Base-by-base conservation (phyloP, 176 grass and related monocot species). In the Chrysopogon serrulatus region DNA sequence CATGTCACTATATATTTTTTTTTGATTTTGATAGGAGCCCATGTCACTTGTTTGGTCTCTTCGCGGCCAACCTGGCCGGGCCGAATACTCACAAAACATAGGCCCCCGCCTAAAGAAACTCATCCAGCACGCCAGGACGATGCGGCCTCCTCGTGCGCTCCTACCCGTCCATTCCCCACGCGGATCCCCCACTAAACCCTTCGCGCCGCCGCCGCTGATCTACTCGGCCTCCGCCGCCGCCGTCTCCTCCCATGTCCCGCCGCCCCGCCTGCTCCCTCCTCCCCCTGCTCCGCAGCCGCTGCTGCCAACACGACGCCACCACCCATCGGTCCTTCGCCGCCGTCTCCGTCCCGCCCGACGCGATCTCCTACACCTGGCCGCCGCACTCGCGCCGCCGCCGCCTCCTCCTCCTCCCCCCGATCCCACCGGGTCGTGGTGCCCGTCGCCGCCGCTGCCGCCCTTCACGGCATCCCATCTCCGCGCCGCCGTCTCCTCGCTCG, bases 401-500 rank as follows among this genome's bases (percentile, higher is more conserved):
- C 64, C 64, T 31, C 56, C 83, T 12, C 72, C 49, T 9, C 54
- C 78, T n/a, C 65, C 88, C 35, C 65, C 67, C 31, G 31, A 83
- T 41, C 79, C 84, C 24, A 9, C 40, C 14, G 19, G 71, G 43
- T 6, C 34, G 6, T 48, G 84, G 54, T 47, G 60, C 60, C 4
- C 40, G 15, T 32, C 69, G 53, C 35, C 49, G 32, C 68, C 37
- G 32, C 62, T 84, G 21, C 61, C 85, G 4, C 61, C 49, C 30
- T 73, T 62, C 33, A 33, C 74, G 67, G 74, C 51, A 11, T 74
- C 84, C 26, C 60, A 87, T 41, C 76, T 92, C 79, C 68, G 83
- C 63, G 42, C 51, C 24, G 90, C 83, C 66, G 79, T 83, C 68
- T 86, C 90, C 74, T 72, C 73, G 47, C 68, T 92, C 79, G 88